Conservation (phyloP, 306 rosid genomes). For the Boehmeria nivea region DNA sequence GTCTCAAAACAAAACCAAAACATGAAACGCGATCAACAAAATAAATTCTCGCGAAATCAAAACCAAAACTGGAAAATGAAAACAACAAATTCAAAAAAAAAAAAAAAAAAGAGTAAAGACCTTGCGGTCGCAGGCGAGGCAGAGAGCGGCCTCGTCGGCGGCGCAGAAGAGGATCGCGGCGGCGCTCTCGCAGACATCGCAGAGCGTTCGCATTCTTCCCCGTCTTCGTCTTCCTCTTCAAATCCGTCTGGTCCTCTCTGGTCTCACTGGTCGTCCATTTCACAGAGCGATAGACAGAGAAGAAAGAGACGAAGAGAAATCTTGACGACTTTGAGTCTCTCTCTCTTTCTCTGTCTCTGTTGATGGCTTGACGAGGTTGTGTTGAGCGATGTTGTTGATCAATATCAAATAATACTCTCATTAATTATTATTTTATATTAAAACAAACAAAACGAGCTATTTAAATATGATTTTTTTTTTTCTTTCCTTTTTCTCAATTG, state of each 20-base stretch:
- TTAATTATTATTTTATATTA: too few relatives aligned
- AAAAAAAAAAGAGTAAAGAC: not conserved
- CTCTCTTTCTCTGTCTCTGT: too few relatives aligned
- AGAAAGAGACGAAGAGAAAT: not conserved
- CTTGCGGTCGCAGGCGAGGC: conserved; percentile 45
- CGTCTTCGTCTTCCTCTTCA: not conserved
- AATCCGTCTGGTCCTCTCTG: not conserved
- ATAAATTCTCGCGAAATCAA: not conserved
- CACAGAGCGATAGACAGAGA: not conserved
- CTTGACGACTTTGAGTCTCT: not conserved
- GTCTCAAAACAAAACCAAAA: too few relatives aligned
- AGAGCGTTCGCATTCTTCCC: conserved; percentile 40
- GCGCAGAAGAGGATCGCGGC: conserved; percentile 48
- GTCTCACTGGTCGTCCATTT: conserved; percentile 16
- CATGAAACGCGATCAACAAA: not conserved
- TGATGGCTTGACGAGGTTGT: too few relatives aligned
- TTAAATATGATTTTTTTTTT: too few relatives aligned
- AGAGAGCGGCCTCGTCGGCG: conserved; percentile 47
- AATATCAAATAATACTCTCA: too few relatives aligned
- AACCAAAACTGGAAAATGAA: not conserved
- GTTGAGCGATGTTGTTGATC: too few relatives aligned
- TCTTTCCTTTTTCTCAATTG: too few relatives aligned
- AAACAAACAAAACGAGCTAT: too few relatives aligned
- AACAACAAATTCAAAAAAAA: not conserved
- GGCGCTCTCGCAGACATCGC: conserved; percentile 42